Evolutionary conservation across 2,329 filamentous ascomycete genomes (phyloP), one percentile per base, ranked within the genome.

Genomic region (Triangularia verruculosa): DNA sequence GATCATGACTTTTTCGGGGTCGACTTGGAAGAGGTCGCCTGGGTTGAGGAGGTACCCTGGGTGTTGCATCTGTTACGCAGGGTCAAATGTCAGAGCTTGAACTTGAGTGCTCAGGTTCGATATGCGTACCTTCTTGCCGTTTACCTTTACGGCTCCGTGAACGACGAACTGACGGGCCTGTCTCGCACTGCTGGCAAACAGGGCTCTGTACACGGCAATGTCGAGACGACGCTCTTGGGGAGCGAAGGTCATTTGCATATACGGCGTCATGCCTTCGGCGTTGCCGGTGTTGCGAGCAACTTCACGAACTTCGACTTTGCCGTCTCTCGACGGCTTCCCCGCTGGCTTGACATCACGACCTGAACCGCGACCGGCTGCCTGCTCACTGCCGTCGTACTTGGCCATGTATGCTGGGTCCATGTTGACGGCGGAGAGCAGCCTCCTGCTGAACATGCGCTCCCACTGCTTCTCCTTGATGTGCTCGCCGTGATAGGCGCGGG

Each of bases 21-120:
- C 90, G 71, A 99, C 94, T 75, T 96, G 92, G 83, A 99, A 99
- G 87, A 99, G 92, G 76, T 99, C 95, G 70, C 95, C 95, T 2
- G 95, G 96, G 77, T 99, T 99, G 43, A 99, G 85, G 68, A 93
- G 88, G 77, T 99, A 99, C 61, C 92, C 90, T 8, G 95, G 93
- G 74, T 95, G 91, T 67, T 85, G 83, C 91, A 98, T 97, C 94
- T 97, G 61, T 52, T 39, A 55, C 39, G 11, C 24, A 13, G 30
- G 47, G 8, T 6, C 13, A 17, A 11, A 15, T 22, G 64, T 64
- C 43, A 66, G 61, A 28, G 13, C 9, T 7, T 51, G 34, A 24
- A 30, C 22, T 17, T 0, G 11, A 28, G 7, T n/a, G 28, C 2
- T 32, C 28, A 8, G 25, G 25, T 20, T 17, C 28, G 27, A 34